phyloP scores from a whole-genome alignment of 1,284 basidiomycete species.

The Pseudozyma hubeiensis region DNA sequence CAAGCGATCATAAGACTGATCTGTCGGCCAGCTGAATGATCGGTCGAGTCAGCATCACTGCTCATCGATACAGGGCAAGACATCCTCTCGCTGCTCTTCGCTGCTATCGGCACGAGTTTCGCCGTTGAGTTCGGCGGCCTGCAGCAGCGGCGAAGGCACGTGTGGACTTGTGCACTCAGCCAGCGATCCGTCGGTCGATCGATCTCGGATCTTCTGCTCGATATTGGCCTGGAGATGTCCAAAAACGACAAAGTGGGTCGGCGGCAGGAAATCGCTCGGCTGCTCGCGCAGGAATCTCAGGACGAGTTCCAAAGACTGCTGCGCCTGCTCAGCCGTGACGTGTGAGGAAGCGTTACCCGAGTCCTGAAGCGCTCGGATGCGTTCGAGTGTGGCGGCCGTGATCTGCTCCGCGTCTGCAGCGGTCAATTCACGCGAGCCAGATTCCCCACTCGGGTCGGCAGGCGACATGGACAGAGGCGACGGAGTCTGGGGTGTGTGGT shows the following conservation, averaged over 20 bases:
- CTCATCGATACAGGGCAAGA: background rate
- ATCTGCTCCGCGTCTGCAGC: slow-evolving; percentile 21
- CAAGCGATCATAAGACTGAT: too few species aligned
- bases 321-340: slow-evolving; percentile 40
- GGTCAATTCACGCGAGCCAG: background rate
- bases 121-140: slow-evolving; percentile 2
- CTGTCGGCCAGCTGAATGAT: background rate
- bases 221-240: slow-evolving; percentile 47
- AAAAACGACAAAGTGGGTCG: slow-evolving; percentile 35
- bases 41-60: background rate
- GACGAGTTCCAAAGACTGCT: slow-evolving; percentile 36
- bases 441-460: slow-evolving; percentile 11
- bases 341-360: slow-evolving; percentile 19
- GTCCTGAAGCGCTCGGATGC: slow-evolving; percentile 13
- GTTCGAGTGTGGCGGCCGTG: slow-evolving; percentile 27
- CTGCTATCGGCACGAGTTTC: background rate
- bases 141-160: slow-evolving; percentile 2
- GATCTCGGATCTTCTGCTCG: slow-evolving; percentile 38
- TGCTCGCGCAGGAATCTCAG: slow-evolving; percentile 47
- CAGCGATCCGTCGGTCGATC: background rate
- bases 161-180: slow-evolving; percentile 2
- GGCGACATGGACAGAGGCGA: slow-evolving; percentile 44
- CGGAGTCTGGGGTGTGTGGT: slow-evolving; percentile 39
- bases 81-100: background rate
- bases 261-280: slow-evolving; percentile 36